Percentiles rank a stretch among this genome's conserved stretches.
phyloP scores from a whole-genome alignment of 1,139 yeast species.

The Sporopachydermia cereana region DNA sequence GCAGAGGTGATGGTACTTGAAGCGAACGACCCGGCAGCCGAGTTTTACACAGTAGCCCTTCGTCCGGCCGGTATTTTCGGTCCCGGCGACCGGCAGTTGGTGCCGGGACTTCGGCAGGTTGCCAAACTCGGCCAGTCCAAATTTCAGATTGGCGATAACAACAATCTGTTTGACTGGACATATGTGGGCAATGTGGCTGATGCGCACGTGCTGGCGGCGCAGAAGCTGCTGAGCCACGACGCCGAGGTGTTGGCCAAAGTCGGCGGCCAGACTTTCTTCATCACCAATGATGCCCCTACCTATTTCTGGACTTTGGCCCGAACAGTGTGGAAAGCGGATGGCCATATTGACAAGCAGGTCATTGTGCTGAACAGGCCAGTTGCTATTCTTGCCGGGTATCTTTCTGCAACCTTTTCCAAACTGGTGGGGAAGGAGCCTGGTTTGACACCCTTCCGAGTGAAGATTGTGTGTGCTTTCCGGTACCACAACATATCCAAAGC shows the following conservation, averaged over 20 bases:
- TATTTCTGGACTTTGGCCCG: conserved; percentile 97
- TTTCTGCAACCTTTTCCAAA: conserved; percentile 63
- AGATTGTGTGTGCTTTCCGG: conserved; percentile 86
- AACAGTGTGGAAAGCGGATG: conserved; percentile 95
- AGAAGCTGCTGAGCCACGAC: conserved; percentile 42
- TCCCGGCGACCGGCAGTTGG: conserved; percentile 94
- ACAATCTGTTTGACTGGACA: conserved; percentile 91
- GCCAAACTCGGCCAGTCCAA: conserved; percentile 79
- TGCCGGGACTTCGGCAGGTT: conserved; percentile 82
- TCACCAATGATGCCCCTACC: conserved; percentile 90
- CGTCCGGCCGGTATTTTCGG: conserved; percentile 99
- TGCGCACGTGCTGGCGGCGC: conserved; percentile 87
- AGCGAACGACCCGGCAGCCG: conserved; percentile 45
- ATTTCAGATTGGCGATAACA: conserved; percentile 89
- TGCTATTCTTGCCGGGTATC: conserved; percentile 71
- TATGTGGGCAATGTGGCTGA: conserved; percentile 99
- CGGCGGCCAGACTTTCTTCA: conserved; percentile 79
- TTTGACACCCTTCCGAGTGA: conserved; percentile 91
- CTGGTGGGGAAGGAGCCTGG: conserved; percentile 78
- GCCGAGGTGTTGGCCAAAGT: conserved; percentile 31
- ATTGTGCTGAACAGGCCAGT: conserved; percentile 60
- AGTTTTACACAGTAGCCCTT: conserved; percentile 66
- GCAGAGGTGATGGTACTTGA: conserved; percentile 77
- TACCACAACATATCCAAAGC: conserved; percentile 91
- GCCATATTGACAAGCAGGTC: conserved; percentile 59